Base-by-base conservation (phyloP, 257 asterid genomes). In the Sherardia arvensis region DNA sequence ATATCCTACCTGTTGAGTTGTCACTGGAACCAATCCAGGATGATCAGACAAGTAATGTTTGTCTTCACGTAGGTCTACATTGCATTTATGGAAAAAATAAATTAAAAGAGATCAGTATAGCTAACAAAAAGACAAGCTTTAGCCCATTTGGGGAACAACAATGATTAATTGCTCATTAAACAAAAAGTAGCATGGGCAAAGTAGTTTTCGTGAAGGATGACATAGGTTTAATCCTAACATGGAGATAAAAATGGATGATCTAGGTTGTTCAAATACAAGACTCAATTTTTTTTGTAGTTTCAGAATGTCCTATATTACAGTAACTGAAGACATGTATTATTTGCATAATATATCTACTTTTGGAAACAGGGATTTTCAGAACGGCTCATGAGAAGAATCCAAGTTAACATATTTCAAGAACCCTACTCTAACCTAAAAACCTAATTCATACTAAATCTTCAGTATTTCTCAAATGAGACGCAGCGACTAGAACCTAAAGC, bases 41-140 rank as follows among this genome's bases (percentile, higher is more conserved):
- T 91, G 97, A 77, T 91, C 94, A 29, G 91, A 85, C 81, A 88
- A 77, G 82, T 85, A 88, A 69, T 82, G 91, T 75, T 83, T 88
- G 73, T 91, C 94, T 81, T 88, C 98, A 8, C 98, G 95, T 57
- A 91, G 98, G 77, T 91, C 98, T 91, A 69, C 73, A 53, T 20
- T 36, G 62, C 27, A 60, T 20, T 27, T 65, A 33, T 6, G 7
- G 9, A 1, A 11, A 36, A 28, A 69, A 67, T 56, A 55, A 53
- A 29, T 47, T 29, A 43, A 59, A 62, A 45, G 17, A 20, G 66
- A 49, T 21, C 49, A 26, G 55, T 54, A 17, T 33, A 66, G 11
- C 15, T 8, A 17, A 21, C 0, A 36, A 49, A 23, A 12, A 49
- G 7, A 14, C 21, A 56, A 27, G 22, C 28, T 56, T 12, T 56